Percentiles rank a stretch among this genome's conserved stretches.
Conservation (phyloP, 495 filamentous ascomycete genomes). For the Staphylotrichum tortipilum region DNA sequence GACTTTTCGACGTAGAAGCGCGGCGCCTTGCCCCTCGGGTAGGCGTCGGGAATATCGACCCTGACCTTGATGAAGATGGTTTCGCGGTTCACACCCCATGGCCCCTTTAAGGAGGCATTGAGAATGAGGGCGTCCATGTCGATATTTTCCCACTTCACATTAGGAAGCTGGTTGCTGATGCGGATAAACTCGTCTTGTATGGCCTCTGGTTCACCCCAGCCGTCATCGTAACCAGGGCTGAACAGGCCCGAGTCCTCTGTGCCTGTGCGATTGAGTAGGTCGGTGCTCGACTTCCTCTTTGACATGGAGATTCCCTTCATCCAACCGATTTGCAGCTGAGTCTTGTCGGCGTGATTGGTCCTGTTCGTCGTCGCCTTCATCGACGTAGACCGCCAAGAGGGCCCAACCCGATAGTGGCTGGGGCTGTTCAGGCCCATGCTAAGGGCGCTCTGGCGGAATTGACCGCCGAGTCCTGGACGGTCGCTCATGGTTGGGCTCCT, state of each 20-base stretch:
- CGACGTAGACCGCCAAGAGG: slow-evolving; percentile 44
- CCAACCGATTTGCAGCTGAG: slow-evolving; percentile 65
- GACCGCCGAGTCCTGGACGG: slow-evolving; percentile 33
- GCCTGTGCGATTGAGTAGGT: slow-evolving; percentile 25
- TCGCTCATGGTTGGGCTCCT: slow-evolving; percentile 44
- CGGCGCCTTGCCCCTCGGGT: slow-evolving; percentile 61
- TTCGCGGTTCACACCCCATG: slow-evolving; percentile 67
- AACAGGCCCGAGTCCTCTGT: slow-evolving; percentile 39
- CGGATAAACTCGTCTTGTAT: slow-evolving; percentile 82
- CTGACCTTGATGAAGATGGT: slow-evolving; percentile 69
- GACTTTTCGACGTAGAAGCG: slow-evolving; percentile 68
- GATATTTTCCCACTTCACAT: slow-evolving; percentile 81
- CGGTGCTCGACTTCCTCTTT: slow-evolving; percentile 39
- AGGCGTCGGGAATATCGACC: slow-evolving; percentile 69
- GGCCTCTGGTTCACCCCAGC: slow-evolving; percentile 71
- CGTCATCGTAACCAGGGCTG: slow-evolving; percentile 34
- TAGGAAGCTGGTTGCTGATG: slow-evolving; percentile 71
- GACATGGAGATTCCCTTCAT: slow-evolving; percentile 88
- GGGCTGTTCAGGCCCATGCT: slow-evolving; percentile 39
- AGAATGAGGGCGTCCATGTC: slow-evolving; percentile 65
- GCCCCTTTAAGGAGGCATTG: slow-evolving; percentile 72
- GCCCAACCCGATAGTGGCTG: slow-evolving; percentile 29
- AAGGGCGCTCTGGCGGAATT: slow-evolving; percentile 34
- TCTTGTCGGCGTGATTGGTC: slow-evolving; percentile 52
- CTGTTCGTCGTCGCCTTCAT: slow-evolving; percentile 54